phyloP scores from a whole-genome alignment of 2,329 filamentous ascomycete species.

The Proliferodiscus dingleyae region DNA sequence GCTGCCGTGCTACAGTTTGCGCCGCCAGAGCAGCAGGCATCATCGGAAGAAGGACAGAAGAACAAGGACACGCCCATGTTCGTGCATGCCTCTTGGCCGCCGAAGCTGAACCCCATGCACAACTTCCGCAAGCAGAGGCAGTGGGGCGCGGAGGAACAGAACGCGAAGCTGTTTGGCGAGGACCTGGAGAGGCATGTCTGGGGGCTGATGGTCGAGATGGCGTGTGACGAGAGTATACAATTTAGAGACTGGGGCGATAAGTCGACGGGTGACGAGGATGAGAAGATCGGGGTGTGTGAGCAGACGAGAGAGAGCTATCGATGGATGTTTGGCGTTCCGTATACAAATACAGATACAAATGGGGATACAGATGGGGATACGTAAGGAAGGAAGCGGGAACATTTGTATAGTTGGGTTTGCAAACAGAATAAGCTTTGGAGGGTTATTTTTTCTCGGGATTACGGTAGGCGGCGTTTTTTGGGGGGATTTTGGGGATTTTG shows the following conservation, averaged over 20 bases:
- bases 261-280: slow-evolving; percentile 1
- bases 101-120: slow-evolving; percentile 16
- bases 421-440: too few species aligned
- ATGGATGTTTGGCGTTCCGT: slow-evolving; percentile 18
- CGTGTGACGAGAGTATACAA: slow-evolving; percentile 11
- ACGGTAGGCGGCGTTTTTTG: too few species aligned
- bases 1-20: slow-evolving; percentile 14
- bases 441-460: too few species aligned
- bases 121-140: slow-evolving; percentile 9
- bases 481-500: too few species aligned
- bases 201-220: slow-evolving; percentile 21
- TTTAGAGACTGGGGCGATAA: slow-evolving; percentile 17
- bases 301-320: slow-evolving; percentile 11
- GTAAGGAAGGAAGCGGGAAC: too few species aligned
- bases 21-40: background rate
- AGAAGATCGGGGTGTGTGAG: slow-evolving; percentile 11
- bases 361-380: too few species aligned
- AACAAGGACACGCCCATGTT: slow-evolving; percentile 11
- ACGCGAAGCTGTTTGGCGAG: slow-evolving; percentile 6
- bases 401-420: too few species aligned
- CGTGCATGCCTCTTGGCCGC: slow-evolving; percentile 18
- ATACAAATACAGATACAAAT: too few species aligned
- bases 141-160: slow-evolving; percentile 13
- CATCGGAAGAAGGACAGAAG: background rate
- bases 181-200: slow-evolving; percentile 19